Base-by-base conservation (phyloP, 148 eudicot species). In the Salicornia ramosissima region DNA sequence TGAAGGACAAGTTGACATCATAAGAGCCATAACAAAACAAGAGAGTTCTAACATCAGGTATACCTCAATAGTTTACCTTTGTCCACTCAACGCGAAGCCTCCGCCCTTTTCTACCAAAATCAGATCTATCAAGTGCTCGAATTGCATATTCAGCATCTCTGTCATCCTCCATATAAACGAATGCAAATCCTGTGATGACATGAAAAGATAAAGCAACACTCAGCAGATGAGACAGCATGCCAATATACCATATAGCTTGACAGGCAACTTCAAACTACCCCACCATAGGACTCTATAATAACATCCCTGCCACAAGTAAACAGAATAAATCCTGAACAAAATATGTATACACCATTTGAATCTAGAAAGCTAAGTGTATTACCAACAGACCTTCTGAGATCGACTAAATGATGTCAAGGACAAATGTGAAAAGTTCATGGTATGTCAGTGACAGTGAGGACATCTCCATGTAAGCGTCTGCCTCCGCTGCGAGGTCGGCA, bases 81-180 rank as follows among this genome's bases (percentile, higher is more conserved):
- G 96, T 87, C 97, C 96, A 92, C 77, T 92, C 97, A 64, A 92
- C 93, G 70, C 91, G 93, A 76, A 92, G 93, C 24, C 90, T 85
- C 31, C 96, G 87, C 9, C 97, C 96, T 74, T 87, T 92, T 73
- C 96, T 84, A 50, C 97, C 97, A 82, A 84, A 92, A 77, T 89
- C 92, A 14, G 81, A 72, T 9, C 87, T 80, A 74, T 92, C 96
- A 71, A 92, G 93, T 21, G 80, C 86, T 64, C 91, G 82, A 57
- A 92, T 92, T 39, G 97, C 97, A 86, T 87, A 91, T 65, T 86
- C 90, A 31, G 96, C 97, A 86, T 92, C 97, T 68, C 93, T 79
- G 57, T 89, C 97, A 80, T 89, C 93, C 15, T 87, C 93, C 97
- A 92, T 92, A 51, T 90, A 87, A 43, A 92, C 79, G 63, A 92